Percentiles rank a stretch among this genome's conserved stretches.
Evolutionary conservation across 495 filamentous ascomycete genomes (phyloP).

Genomic region (Aspergillus heteromorphus): DNA sequence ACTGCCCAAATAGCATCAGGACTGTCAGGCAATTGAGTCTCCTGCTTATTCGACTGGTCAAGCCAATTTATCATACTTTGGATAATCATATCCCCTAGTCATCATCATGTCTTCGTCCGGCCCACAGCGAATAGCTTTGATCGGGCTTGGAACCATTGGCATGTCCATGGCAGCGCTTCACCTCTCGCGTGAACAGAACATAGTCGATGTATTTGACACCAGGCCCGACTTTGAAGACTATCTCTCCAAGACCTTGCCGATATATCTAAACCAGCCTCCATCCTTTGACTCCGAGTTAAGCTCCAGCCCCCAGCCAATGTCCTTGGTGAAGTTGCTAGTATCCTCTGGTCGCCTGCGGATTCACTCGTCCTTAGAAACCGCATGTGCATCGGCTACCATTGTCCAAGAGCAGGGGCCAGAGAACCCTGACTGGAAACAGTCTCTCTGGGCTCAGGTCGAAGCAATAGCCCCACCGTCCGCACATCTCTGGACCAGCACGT

Average conservation of each 20-base stretch:
- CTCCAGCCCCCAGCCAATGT: background rate
- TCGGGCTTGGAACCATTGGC: slow-evolving; percentile 56
- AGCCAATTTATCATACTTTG: too few species aligned
- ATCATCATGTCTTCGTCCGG: slow-evolving; percentile 17
- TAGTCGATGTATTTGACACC: slow-evolving; percentile 49
- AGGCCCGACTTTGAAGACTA: slow-evolving; percentile 46
- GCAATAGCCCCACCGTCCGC: slow-evolving; percentile 25
- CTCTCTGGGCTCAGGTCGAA: slow-evolving; percentile 47
- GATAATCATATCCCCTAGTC: background rate
- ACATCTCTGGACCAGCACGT: slow-evolving; percentile 54
- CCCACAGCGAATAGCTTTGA: slow-evolving; percentile 41
- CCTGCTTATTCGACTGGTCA: too few species aligned
- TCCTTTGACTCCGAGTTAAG: slow-evolving; percentile 7
- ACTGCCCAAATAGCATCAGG: background rate
- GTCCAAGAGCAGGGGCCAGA: slow-evolving; percentile 59
- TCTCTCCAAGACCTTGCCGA: slow-evolving; percentile 35
- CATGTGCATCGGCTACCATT: slow-evolving; percentile 42
- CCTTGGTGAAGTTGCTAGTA: slow-evolving; percentile 16
- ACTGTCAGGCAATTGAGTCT: background rate
- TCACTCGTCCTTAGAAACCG: slow-evolving; percentile 31
- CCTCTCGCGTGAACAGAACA: slow-evolving; percentile 35
- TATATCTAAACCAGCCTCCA: slow-evolving; percentile 11
- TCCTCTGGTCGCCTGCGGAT: slow-evolving; percentile 29
- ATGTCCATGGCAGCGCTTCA: slow-evolving; percentile 56
- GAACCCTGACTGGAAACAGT: slow-evolving; percentile 43